Percentiles rank a stretch among this genome's conserved stretches.
Conservation (phyloP, 768 basidiomycete genomes). For the Leccinum uliginosum region DNA sequence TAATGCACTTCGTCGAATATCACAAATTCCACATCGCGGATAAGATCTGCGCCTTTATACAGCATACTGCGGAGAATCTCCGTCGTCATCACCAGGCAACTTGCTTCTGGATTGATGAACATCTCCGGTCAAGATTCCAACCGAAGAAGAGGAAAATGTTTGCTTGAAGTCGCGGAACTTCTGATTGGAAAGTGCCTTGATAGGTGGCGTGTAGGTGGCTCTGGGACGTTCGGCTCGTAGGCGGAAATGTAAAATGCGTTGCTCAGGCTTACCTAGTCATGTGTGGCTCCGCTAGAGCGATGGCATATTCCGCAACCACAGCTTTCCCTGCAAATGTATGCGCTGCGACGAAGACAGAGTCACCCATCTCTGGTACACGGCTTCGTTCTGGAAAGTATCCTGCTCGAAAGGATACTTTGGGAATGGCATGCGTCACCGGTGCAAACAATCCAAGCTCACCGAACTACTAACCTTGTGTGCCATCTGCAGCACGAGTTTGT, state of each 20-base stretch:
- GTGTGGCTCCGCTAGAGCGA: slow-evolving; percentile 93
- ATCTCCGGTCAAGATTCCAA: slow-evolving; percentile 97
- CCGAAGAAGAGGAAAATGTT: slow-evolving; percentile 85
- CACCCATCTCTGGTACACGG: slow-evolving; percentile 95
- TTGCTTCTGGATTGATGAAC: slow-evolving; percentile 99
- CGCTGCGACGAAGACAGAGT: slow-evolving; percentile 99
- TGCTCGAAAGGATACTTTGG: slow-evolving; percentile 96
- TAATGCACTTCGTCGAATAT: slow-evolving; percentile 99
- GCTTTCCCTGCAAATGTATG: slow-evolving; percentile 99
- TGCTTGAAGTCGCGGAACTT: slow-evolving; percentile 99
- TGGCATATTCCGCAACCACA: slow-evolving; percentile 98
- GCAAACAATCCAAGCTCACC: background rate
- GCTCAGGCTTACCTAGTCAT: slow-evolving; percentile 80
- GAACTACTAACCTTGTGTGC: slow-evolving; percentile 76
- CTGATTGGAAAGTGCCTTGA: slow-evolving; percentile 97
- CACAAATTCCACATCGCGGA: slow-evolving; percentile 98
- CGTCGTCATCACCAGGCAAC: slow-evolving; percentile 96
- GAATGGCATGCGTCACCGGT: slow-evolving; percentile 5
- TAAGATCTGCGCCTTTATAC: slow-evolving; percentile 97
- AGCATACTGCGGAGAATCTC: slow-evolving; percentile 98
- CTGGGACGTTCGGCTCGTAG: slow-evolving; percentile 36
- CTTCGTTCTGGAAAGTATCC: slow-evolving; percentile 98
- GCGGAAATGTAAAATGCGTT: slow-evolving; percentile 12
- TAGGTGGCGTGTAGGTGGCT: slow-evolving; percentile 97
- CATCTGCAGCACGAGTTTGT: slow-evolving; percentile 93